Evolutionary conservation across 495 filamentous ascomycete species (phyloP).

Genomic region (Tuber aestivum): DNA sequence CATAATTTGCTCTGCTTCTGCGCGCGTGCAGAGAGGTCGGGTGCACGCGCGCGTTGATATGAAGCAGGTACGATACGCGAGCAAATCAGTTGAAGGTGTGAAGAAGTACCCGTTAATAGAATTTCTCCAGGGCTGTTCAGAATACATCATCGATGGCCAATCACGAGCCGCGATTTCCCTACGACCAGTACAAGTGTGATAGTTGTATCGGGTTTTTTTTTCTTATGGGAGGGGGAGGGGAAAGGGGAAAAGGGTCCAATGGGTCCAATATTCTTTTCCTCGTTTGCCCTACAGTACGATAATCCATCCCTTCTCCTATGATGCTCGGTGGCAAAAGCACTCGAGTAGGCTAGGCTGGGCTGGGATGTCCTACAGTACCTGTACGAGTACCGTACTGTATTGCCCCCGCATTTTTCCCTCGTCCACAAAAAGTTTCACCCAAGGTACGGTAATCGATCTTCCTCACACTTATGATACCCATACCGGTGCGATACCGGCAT

Average conservation of each 20-base stretch:
- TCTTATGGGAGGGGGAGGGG: no score
- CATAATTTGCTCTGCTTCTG: background rate
- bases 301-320: background rate
- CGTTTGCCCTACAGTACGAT: background rate
- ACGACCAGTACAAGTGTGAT: no score
- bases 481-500: no score
- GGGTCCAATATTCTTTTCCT: background rate
- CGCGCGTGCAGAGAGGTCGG: background rate
- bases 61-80: conserved; percentile 21
- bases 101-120: background rate
- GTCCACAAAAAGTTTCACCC: background rate
- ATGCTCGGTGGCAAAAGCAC: background rate
- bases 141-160: conserved; percentile 1
- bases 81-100: background rate
- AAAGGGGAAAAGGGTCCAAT: no score
- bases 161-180: background rate
- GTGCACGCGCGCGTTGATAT: conserved; percentile 17
- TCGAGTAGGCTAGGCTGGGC: no score
- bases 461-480: no score
- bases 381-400: no score
- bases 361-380: no score
- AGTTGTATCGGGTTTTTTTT: no score
- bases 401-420: background rate
- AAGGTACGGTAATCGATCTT: background rate
- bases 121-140: background rate